These are phyloP conservation scores for Anisodus tanguticus DNA, from an alignment of 257 asterid genomes.

Conservation along the genomic window DNA sequence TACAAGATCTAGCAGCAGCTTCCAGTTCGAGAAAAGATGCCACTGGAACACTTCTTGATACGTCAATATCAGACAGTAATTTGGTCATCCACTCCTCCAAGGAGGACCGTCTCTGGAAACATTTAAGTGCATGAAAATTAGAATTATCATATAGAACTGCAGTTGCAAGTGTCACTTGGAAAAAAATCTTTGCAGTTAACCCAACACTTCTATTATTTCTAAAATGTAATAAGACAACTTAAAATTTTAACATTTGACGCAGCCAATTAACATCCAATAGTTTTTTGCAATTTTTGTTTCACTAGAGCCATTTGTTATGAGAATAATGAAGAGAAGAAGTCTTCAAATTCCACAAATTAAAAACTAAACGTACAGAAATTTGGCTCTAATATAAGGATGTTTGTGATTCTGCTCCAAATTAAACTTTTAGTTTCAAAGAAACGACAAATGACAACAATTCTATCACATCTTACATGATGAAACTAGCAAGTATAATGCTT, in stretches of 20 bases:
- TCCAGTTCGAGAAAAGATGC: conserved; percentile 98
- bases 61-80: conserved; percentile 84
- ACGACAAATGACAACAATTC: not conserved
- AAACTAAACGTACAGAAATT: not conserved
- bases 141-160: conserved; percentile 25
- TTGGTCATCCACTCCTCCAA: conserved; percentile 95
- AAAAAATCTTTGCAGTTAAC: conserved; percentile 16
- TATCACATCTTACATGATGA: conserved; percentile 9
- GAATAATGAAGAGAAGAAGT: not conserved
- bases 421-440: not conserved
- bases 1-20: conserved; percentile 97
- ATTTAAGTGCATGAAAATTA: conserved; percentile 26
- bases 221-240: not conserved
- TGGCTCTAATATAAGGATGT: conserved; percentile 9
- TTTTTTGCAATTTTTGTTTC: not conserved
- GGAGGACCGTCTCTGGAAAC: conserved; percentile 76
- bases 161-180: not conserved
- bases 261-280: conserved; percentile 3
- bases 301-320: conserved; percentile 2
- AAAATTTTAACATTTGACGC: not conserved
- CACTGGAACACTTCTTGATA: conserved; percentile 76
- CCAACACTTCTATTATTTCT: not conserved
- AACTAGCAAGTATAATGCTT: conserved; percentile 23
- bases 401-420: not conserved
- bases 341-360: not conserved